phyloP scores from a whole-genome alignment of 352 stramenopile genomes.

The Elongisporangium anandrum region DNA sequence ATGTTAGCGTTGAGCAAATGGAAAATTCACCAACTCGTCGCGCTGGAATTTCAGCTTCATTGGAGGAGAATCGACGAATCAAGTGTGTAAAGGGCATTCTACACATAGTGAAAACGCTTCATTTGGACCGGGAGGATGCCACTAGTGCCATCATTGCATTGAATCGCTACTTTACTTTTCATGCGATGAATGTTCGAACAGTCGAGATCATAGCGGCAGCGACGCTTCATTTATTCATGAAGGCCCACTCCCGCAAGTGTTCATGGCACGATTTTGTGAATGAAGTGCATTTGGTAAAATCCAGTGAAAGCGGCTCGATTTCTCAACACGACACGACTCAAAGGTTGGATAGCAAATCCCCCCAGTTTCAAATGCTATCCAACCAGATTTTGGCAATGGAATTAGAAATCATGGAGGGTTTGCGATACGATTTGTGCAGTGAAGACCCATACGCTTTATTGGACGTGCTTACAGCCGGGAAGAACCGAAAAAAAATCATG shows the following conservation, averaged over 20 bases:
- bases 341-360: conserved; percentile 21
- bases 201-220: conserved; percentile 62
- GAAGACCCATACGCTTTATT: conserved; percentile 68
- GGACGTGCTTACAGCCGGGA: conserved; percentile 53
- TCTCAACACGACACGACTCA: conserved; percentile 3
- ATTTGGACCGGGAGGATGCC: conserved; percentile 62
- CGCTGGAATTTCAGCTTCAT: conserved; percentile 40
- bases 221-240: conserved; percentile 75
- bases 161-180: conserved; percentile 75
- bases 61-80: conserved; percentile 61
- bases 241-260: conserved; percentile 58
- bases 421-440: conserved; percentile 70
- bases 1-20: conserved; percentile 50
- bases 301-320: neutral
- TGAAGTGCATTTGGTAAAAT: conserved; percentile 64
- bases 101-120: conserved; percentile 54
- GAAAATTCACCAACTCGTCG: conserved; percentile 58
- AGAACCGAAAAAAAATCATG: conserved; percentile 34
- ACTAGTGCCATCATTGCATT: conserved; percentile 74
- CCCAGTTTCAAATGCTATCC: conserved; percentile 47
- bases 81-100: conserved; percentile 67
- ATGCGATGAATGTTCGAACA: conserved; percentile 56
- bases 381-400: conserved; percentile 60
- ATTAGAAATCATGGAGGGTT: conserved; percentile 56
- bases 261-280: conserved; percentile 61